Base-by-base conservation (phyloP, 768 basidiomycete genomes). In the Mycena epipterygia region DNA sequence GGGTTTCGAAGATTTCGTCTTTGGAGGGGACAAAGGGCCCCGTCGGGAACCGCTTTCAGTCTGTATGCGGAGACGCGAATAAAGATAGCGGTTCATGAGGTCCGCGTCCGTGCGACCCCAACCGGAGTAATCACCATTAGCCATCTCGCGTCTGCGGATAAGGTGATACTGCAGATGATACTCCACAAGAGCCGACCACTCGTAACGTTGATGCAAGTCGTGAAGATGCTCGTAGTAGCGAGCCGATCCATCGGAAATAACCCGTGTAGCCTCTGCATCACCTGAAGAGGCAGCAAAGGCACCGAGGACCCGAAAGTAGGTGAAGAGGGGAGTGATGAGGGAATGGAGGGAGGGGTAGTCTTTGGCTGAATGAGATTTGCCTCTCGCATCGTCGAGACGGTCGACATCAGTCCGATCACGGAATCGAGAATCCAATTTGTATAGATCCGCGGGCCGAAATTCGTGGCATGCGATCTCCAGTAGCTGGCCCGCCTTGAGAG, bases 391-490 rank as follows among this genome's bases (percentile, higher is more conserved):
- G 3, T 57, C 56, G 13, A 17, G n/a, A n/a, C 39, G 56, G 14
- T 39, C 35, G 3, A 41, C 29, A 23, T 53, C 56, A 7, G 14
- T 14, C 23, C 21, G 3, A 14, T 57, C 56, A 25, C 56, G 56
- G 37, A 57, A 57, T 21, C 37, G 23, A 7, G 56, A 57, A 41
- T 57, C 56, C 3, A 57, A 14, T 17, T 57, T 57, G 39, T 16
- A 41, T 2, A 57, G 25, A 17, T 57, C 56, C 56, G 9, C 35
- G 25, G 56, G 56, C 37, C 16, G 5, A 19, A 57, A 41, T 27
- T 57, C 56, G 37, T 57, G 56, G 5, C 56, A 39, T 25, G 56
- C 56, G 37, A 57, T 57, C 23, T 57, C 56, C 37, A 57, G 27
- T n/a, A 57, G 37, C 56, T 16, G 11, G 56, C 56, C 25, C 19